A percentile compares a stretch with the other conserved stretches of the same genome.
Evolutionary conservation across 768 basidiomycete species (phyloP).

Genomic region (Pilatotrama ljubarskyi): DNA sequence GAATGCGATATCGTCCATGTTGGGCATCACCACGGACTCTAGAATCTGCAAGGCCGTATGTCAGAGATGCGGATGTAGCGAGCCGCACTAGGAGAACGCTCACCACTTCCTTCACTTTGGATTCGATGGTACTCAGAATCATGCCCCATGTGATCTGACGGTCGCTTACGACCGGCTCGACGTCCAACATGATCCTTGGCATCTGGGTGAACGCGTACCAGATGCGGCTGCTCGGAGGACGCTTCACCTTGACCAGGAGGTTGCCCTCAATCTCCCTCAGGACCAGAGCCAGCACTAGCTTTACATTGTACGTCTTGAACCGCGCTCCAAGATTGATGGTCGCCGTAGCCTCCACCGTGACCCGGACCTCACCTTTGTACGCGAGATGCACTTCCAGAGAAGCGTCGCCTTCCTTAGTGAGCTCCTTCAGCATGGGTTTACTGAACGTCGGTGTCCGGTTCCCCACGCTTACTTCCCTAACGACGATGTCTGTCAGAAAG

Average conservation of each 20-base stretch:
- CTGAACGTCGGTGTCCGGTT: slow-evolving; percentile 81
- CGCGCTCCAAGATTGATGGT: slow-evolving; percentile 80
- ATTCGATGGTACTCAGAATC: slow-evolving; percentile 88
- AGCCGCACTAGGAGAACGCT: slow-evolving; percentile 30
- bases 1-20: slow-evolving; percentile 98
- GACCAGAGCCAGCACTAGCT: slow-evolving; percentile 85
- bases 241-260: slow-evolving; percentile 83
- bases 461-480: slow-evolving; percentile 89
- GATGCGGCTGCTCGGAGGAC: slow-evolving; percentile 92
- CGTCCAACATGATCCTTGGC: slow-evolving; percentile 84
- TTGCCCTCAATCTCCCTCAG: slow-evolving; percentile 91
- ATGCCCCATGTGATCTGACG: slow-evolving; percentile 93
- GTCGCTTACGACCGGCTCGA: slow-evolving; percentile 93
- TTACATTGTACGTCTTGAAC: slow-evolving; percentile 89
- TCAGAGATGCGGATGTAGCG: slow-evolving; percentile 6
- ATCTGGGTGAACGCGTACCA: slow-evolving; percentile 95
- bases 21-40: slow-evolving; percentile 92
- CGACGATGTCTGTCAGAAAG: slow-evolving; percentile 81
- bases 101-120: slow-evolving; percentile 84
- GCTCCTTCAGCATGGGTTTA: slow-evolving; percentile 98
- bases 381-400: slow-evolving; percentile 81
- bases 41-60: slow-evolving; percentile 57
- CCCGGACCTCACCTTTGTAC: slow-evolving; percentile 86
- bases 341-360: slow-evolving; percentile 88
- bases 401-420: slow-evolving; percentile 92